Evolutionary conservation across 2,329 filamentous ascomycete species (phyloP), one percentile per base, ranked within the genome.

Genomic region (Lecanoromycetidae sp.): DNA sequence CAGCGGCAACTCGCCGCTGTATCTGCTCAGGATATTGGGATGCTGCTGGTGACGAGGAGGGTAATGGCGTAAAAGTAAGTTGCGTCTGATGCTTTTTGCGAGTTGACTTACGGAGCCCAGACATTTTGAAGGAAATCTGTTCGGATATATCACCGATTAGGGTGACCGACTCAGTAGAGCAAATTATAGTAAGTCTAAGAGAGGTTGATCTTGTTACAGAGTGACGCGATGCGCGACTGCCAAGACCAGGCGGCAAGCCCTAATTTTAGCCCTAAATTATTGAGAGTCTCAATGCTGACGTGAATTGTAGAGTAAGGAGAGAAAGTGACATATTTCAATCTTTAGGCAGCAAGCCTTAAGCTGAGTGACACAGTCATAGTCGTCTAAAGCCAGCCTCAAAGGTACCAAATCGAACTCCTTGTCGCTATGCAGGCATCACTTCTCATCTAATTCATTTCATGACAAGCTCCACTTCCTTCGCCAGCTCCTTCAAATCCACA

Each of bases 401-500:
- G n/a, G n/a, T n/a, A n/a, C n/a, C n/a, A n/a, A n/a, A n/a, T n/a
- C n/a, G n/a, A 13, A 47, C 36, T 13, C 44, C 20, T 26, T 35
- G 20, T n/a, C n/a, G 36, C 37, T 41, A 46, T 46, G 44, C 23
- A 35, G 23, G 26, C 6, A 5, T n/a, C 19, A 25, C 13, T 22
- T 3, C n/a, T 26, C 4, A 1, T 9, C 10, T 32, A 13, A 3
- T 13, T 42, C 45, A 45, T n/a, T 36, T 20, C 37, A 52, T 37
- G 12, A 54, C 45, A 25, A 47, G 46, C 37, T 54, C 49, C n/a
- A 54, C 52, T 44, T 58, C 56, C 19, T 55, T 56, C 3, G 58
- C 60, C 26, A 56, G 50, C 46, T 58, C 59, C 51, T 60, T 57
- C 38, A 56, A 56, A 40, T 60, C 54, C 30, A 57, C 3, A 55